Base-by-base conservation (phyloP, 768 basidiomycete species). In the Boletus huronensis region DNA sequence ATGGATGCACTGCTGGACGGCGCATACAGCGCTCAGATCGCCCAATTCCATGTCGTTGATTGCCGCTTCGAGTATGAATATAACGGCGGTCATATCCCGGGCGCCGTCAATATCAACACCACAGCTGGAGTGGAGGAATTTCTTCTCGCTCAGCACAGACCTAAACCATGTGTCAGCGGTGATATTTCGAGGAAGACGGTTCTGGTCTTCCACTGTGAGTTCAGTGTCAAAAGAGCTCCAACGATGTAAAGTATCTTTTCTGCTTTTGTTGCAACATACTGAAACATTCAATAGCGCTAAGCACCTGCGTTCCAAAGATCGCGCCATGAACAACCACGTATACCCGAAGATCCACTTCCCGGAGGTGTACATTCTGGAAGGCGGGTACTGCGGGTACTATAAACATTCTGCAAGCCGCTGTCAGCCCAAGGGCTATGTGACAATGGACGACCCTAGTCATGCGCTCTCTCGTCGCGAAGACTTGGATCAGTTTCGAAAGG, bases 21-120 rank as follows among this genome's bases (percentile, higher is more conserved):
- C 23, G 77, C 73, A 59, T 98, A 83, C 71, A 72, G 82, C 48
- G 67, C 79, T 19, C 73, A 80, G 56, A 83, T 96, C 53, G 76
- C 79, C 36, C 77, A 82, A 43, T 97, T 78, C 70, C 80, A 88
- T 61, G 73, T 99, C 53, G 87, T 99, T 62, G 97, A 99, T 73
- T 98, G 97, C 71, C 89, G 97, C 40, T 99, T 98, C 71, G 93
- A 93, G 58, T 99, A 97, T 66, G 97, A 99, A 73, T 98, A 87
- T 70, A 78, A 79, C 46, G 97, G 97, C 9, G 97, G 97, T 0
- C 97, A 98, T 74, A 83, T 98, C 59, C 82, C 82, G 10, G 90
- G 93, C 14, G 95, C 97, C 7, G 78, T 94, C 69, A 98, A 98
- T 69, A 84, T 98, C 65, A 93, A 92, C 69, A 90, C 85, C 16